Base-by-base conservation (phyloP, 345 rosid species). In the Lepidium didymum region DNA sequence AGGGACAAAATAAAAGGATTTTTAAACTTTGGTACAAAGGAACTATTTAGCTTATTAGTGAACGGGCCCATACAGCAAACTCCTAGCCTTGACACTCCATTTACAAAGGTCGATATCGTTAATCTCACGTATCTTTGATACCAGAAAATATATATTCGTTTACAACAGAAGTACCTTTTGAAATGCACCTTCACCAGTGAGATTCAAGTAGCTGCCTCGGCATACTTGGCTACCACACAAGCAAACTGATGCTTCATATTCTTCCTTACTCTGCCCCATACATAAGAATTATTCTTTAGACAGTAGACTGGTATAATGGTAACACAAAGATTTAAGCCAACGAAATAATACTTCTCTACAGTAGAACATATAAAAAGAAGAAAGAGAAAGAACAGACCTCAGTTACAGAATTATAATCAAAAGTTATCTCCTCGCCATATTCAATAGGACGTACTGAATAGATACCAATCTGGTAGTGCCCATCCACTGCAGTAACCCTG, bases 221-320 rank as follows among this genome's bases (percentile, higher is more conserved):
- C 99, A 95, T 51, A 89, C 96, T 85, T 95, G 99, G 81, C 96
- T 95, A 73, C 99, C 99, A 75, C 99, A 95, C 75, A 95, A 78
- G 83, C 99, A 95, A 44, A 95, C 99, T 75, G 99, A 95, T 46
- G 97, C 99, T 79, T 95, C 99, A 63, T 95, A 95, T 78, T 95
- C 99, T 83, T 95, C 99, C 81, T 95, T 95, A 70, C 99, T 91
- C 99, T 95, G 86, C 56, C 68, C 38, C 75, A 75, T 67, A 55
- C 64, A 45, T n/a, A 77, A 51, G 37, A 62, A 64, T 42, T 51
- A 70, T 56, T 61, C 68, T 55, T 59, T 52, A 69, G 62, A 25
- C 38, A 42, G 35, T 50, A 61, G 42, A 51, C 21, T 13, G 52
- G 31, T 50, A 57, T 42, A 51, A 14, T 13, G 63, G 18, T 44